Base-by-base conservation (phyloP, 2,329 filamentous ascomycete species). In the Neocatenulostroma microsporum region DNA sequence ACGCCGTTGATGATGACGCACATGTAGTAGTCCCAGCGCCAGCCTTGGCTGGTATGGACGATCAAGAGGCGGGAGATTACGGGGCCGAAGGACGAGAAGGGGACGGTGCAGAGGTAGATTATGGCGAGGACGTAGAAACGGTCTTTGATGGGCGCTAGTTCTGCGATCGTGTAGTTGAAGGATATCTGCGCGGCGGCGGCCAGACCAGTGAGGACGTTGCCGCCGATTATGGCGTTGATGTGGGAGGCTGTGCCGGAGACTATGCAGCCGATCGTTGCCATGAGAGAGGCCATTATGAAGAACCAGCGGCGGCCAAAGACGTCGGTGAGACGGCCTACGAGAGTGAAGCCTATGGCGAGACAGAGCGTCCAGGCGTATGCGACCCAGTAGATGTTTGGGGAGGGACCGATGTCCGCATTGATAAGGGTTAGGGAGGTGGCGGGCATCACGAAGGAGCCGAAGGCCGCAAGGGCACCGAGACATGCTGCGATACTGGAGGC, bases 1-100 rank as follows among this genome's bases (percentile, higher is more conserved):
- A 67, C 55, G 35, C 69, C 66, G 45, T 67, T 65, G 38, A 62
- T 64, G 3, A 73, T 48, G 21, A 49, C 48, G 5, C 23, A 6
- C 4, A 32, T 46, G 45, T 68, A 72, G 50, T 68, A 74, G 37
- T 55, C 62, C 67, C 68, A 71, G 26, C 70, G 58, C 69, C 70
- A 74, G 13, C 57, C 53, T 3, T 58, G 48, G 3, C 45, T 49
- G 1, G 68, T 70, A 32, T 67, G 57, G 17, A 57, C 39, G 37
- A 68, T 62, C 24, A 72, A 59, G 3, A 56, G 51, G n/a, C 63
- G 57, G 2, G 68, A 68, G 36, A 73, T 67, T 26, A 70, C 53
- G 13, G 67, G 66, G 0, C 68, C 70, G 38, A 67, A 64, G 19
- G 62, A 57, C 38, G 64, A 62, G 41, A 62, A 64, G 9, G 62